Evolutionary conservation across 2,329 filamentous ascomycete species (phyloP), one percentile per base, ranked within the genome.

Genomic region (Fusarium xyrophilum): DNA sequence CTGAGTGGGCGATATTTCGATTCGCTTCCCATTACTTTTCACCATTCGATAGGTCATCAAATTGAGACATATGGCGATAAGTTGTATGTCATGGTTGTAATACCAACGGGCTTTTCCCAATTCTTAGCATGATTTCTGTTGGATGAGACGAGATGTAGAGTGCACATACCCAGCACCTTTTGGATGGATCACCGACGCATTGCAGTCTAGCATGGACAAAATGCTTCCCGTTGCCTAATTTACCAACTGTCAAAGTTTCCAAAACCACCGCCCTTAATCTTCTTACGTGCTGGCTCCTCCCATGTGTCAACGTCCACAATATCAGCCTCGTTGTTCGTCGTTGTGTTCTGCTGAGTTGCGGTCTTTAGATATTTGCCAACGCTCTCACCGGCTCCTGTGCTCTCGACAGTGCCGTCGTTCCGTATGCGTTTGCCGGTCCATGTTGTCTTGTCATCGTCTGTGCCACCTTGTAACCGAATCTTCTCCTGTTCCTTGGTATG

Each of bases 181-280:
- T 60, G 33, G 56, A 63, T 51, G 36, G 50, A 63, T 47, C n/a
- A 40, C 48, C 42, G 35, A 44, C 25, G 53, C 27, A 27, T 38
- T 59, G 23, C 52, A 56, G 55, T 35, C 38, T 27, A 57, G 27
- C 30, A 35, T 60, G 8, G 15, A 33, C 36, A 54, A 51, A 32
- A 21, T 48, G 33, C 27, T 27, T 60, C 33, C 12, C 27, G 38
- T 25, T 14, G 42, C 52, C 50, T 30, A 32, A 21, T 55, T 59
- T 82, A 97, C 95, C 96, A 99, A 38, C 83, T 87, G 79, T 97
- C 94, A 78, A 99, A 99, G 79, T 97, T 97, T 5, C 95, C 94
- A 83, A 98, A 99, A 0, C 93, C 93, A 15, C 88, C 87, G 2
- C 76, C 78, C 76, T 92, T 96, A 4, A 83, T 79, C 81, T 97